Evolutionary conservation across 257 asterid genomes (phyloP).

Genomic region (Solanum piurae): DNA sequence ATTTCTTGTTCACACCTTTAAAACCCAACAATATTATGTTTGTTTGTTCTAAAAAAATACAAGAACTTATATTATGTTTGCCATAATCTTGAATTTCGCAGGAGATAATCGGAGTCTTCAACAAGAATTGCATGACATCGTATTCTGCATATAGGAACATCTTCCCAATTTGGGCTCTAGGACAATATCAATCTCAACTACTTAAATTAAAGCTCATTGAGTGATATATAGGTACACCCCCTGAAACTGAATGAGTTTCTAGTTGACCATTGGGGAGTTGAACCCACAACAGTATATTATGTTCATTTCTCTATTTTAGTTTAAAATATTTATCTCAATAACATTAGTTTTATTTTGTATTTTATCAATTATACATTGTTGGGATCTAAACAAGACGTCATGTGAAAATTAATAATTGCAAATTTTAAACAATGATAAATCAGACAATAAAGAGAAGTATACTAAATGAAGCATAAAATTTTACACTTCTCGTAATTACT

Average conservation of each 20-base stretch:
- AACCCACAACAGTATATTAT: too few species aligned
- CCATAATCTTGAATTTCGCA: neutral
- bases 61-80: neutral
- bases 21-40: neutral
- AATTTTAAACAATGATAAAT: too few species aligned
- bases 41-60: neutral
- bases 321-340: neutral
- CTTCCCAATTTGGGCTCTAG: conserved; percentile 15
- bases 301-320: neutral
- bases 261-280: neutral
- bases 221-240: neutral
- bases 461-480: neutral
- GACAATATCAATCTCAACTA: neutral
- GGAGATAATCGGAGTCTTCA: conserved; percentile 1
- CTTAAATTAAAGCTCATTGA: neutral
- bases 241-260: neutral
- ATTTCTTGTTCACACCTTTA: too few species aligned
- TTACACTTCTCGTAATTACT: too few species aligned
- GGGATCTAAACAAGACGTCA: neutral
- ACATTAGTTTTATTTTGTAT: neutral
- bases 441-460: neutral
- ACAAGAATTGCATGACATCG: conserved; percentile 7
- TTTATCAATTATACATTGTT: neutral
- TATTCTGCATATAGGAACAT: conserved; percentile 9
- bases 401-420: neutral